Percentiles rank a stretch among this genome's conserved stretches.
phyloP scores from a whole-genome alignment of 192 early-diverging fungal species.

The Phycomyces blakesleeanus region DNA sequence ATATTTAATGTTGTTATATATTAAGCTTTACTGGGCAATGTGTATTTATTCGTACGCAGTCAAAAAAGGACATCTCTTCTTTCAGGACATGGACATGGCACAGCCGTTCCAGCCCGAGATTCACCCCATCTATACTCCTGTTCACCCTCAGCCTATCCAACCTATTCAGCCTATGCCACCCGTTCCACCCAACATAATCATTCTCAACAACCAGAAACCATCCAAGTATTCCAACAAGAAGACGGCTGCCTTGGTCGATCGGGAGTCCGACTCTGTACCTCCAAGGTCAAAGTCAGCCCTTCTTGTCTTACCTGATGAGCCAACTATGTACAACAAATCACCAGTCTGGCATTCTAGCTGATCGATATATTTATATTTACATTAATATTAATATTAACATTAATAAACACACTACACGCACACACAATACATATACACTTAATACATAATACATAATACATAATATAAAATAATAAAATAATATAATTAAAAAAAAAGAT shows the following conservation, averaged over 20 bases:
- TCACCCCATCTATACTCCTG: neutral
- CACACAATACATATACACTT: no score
- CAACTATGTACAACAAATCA: neutral
- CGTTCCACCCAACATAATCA: neutral
- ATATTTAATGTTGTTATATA: neutral
- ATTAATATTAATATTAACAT: no score
- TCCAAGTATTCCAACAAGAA: neutral
- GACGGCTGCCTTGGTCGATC: neutral
- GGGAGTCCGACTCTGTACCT: neutral
- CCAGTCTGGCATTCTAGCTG: neutral
- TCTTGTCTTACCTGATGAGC: slow-evolving; percentile 4
- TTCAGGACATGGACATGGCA: neutral
- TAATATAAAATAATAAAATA: no score
- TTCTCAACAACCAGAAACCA: neutral
- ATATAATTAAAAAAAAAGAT: no score
- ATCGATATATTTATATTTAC: no score
- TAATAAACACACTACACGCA: no score
- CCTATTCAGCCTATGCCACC: neutral
- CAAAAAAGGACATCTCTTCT: neutral
- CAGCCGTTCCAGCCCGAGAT: neutral
- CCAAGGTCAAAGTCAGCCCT: neutral
- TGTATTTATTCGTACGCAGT: slow-evolving; percentile 11
- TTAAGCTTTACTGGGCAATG: slow-evolving; percentile 10
- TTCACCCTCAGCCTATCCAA: neutral
- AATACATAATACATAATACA: no score